Base-by-base conservation (phyloP, 2,329 filamentous ascomycete genomes). In the Ophiosphaerella narmari region DNA sequence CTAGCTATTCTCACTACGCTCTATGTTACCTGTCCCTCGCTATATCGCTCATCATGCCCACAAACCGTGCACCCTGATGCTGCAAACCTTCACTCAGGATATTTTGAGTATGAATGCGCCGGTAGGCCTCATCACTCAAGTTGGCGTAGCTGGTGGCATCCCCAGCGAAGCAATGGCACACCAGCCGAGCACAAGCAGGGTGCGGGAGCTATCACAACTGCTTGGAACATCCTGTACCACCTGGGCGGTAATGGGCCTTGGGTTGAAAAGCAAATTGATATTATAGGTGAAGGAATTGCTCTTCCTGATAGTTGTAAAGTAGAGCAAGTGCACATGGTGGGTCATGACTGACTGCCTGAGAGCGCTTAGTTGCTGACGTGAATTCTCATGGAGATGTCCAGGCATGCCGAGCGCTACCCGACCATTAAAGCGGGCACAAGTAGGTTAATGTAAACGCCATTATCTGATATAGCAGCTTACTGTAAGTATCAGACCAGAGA, bases 261-360 rank as follows among this genome's bases (percentile, higher is more conserved):
- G 81, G 75, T 82, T 33, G 76, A 80, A 43, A 82, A 80, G 55
- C 54, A 70, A 1, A 66, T 74, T 35, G 74, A 76, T 33, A 61
- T 75, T 2, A 64, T 76, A 12, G 70, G 71, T 11, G 69, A 68
- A 7, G 75, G 74, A 4, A 71, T 80, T 39, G 71, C 68, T 1
- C 63, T 76, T 4, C 82, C 82, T 0, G 63, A 74, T 5, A 75
- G 75, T 2, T 85, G 82, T 58, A 62, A 67, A 13, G 73, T 84
- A 6, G 78, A 83, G 48, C 81, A 84, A 62, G 77, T 84, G n/a
- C 82, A 85, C 65, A 80, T 85, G 81, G 80, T 82, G 39, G 21
- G 64, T 65, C 18, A 9, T 34, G 12, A 2, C 23, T 37, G n/a
- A 11, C 9, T 32, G 32, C 16, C 11, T 36, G n/a, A 7, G 69